Evolutionary conservation across 768 basidiomycete genomes (phyloP), one percentile per base, ranked within the genome.

Genomic region (Jaapia argillacea): DNA sequence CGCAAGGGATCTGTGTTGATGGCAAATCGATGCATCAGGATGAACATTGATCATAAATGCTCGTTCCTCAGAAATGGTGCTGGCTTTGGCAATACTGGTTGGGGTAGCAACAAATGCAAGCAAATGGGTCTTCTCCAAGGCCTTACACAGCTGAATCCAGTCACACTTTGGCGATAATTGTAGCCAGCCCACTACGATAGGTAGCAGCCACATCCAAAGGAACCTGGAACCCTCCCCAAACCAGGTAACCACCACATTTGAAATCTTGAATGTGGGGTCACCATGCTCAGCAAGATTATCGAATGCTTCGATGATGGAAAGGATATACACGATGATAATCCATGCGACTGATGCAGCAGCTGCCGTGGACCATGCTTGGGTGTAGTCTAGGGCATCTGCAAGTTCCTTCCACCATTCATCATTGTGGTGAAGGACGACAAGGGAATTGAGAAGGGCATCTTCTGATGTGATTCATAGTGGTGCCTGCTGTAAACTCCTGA

Each of bases 151-250:
- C 6, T 64, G 60, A 2, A 35, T 26, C 3, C 56, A 54, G 46
- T 69, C 63, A 40, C 64, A 66, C 45, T 69, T 63, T 0, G 68
- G 67, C 0, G 67, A 64, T 4, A 69, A 46, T 39, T 66, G 56
- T 6, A 70, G 49, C 64, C 68, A 71, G 3, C 67, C 64, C 3
- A 64, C 49, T 5, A 68, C 61, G 4, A 71, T 48, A 0, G 69
- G 60, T 5, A 71, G 31, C 18, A 71, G 56, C 67, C 69, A 72
- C 5, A 71, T 48, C 68, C 67, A 72, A 14, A 64, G 51, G 2
- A 63, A 62, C 3, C 64, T 67, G 5, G 65, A 61, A 18, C 58
- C 63, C 41, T 67, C 58, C 0, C 68, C 68, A 25, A 56, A 64
- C 1, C 57, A 54, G 24, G 60, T 52, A 2, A 67, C 49, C n/a